Evolutionary conservation across 202 grass and related monocot species (phyloP), one percentile per base, ranked within the genome.

Genomic region (Musa balbisiana): DNA sequence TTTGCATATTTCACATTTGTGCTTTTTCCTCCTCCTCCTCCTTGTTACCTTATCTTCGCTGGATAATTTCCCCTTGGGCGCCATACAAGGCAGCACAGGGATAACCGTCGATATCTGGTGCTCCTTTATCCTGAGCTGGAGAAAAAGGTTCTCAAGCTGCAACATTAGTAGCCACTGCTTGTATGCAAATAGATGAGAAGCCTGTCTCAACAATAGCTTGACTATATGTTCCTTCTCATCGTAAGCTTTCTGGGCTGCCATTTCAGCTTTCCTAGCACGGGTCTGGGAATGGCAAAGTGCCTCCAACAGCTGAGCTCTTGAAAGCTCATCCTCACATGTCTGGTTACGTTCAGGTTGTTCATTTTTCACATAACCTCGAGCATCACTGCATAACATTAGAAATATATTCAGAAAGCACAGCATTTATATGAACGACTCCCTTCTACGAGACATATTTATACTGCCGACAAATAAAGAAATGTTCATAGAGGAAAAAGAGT

Each of bases 51-150:
- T 71, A 11, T 72, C 55, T 79, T 43, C 74, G n/a, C 13, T 23
- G 33, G 52, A 67, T 21, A 84, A 62, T 2, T 10, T 22, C 50
- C 85, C 85, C 62, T 84, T 81, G 58, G 78, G 29, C 52, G 59
- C 64, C 59, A 83, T 82, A 87, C 87, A 93, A 21, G 91, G 91
- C 72, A 93, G 54, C 14, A 85, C 80, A 0, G 84, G 90, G 78
- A 92, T 85, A 73, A 85, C 4, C 33, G 4, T 43, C 33, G 84
- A 22, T 13, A 72, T n/a, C n/a, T 62, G 78, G 8, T 72, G 19
- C 11, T 80, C 55, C 51, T 72, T 52, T 13, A 72, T 53, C 67
- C 73, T 80, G 19, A 73, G 69, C 29, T 72, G 78, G 53, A 80
- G 55, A 52, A 55, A 80, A 3, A 80, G 69, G 13, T 49, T 72